phyloP scores from a whole-genome alignment of 495 filamentous ascomycete species.

The Sabuloglossum arenarium region DNA sequence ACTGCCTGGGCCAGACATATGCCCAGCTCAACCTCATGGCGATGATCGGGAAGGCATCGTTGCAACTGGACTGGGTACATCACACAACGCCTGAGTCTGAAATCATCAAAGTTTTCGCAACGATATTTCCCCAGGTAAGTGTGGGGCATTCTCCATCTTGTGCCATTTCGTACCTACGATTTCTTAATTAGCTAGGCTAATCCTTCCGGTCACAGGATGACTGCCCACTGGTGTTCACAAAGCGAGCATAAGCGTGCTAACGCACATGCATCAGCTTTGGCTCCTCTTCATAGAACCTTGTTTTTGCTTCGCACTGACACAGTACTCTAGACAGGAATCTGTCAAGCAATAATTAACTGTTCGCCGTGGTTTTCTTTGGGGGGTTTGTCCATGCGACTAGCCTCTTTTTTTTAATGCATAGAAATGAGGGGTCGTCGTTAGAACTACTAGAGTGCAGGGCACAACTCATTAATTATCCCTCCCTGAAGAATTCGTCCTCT shows the following conservation, averaged over 20 bases:
- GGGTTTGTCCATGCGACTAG: too few species aligned
- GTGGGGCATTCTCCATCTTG: slow-evolving; percentile 8
- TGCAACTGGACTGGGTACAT: slow-evolving; percentile 83
- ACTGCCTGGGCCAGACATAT: slow-evolving; percentile 89
- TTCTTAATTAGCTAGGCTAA: background rate
- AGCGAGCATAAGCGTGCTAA: slow-evolving; percentile 8
- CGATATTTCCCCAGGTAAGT: slow-evolving; percentile 55
- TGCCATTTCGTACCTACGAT: background rate
- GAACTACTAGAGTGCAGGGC: too few species aligned
- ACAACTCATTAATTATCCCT: too few species aligned
- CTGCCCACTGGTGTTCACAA: slow-evolving; percentile 42
- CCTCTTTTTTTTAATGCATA: too few species aligned
- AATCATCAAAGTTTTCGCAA: slow-evolving; percentile 96
- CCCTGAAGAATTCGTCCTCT: too few species aligned
- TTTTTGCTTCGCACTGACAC: too few species aligned
- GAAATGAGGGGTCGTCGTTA: too few species aligned
- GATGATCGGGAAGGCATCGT: slow-evolving; percentile 86
- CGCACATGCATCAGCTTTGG: background rate
- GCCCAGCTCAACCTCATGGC: slow-evolving; percentile 75
- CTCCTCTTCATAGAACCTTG: background rate
- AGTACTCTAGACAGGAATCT: too few species aligned
- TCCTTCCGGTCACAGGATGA: slow-evolving; percentile 31
- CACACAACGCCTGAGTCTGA: slow-evolving; percentile 60
- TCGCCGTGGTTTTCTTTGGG: too few species aligned
- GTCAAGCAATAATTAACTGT: too few species aligned